Base-by-base conservation (phyloP, 352 stramenopile species). In the Pythium brachiatum region DNA sequence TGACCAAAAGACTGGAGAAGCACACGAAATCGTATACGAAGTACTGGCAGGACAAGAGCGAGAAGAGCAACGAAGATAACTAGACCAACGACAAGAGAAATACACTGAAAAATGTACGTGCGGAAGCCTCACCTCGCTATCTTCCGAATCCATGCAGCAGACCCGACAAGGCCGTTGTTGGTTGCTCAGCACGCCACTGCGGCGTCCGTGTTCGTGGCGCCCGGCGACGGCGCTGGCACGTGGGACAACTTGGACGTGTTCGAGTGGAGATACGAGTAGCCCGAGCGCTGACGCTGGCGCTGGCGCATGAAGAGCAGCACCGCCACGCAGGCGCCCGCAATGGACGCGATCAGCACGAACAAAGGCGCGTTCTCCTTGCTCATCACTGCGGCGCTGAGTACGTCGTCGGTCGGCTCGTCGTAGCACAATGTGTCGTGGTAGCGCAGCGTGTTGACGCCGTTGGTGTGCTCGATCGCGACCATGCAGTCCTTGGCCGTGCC, bases 1-100 rank as follows among this genome's bases (percentile, higher is more conserved):
- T 94, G 7, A 18, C 66, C 0, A 94, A 94, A 69, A 86, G 84
- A 53, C 56, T 80, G 12, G 76, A 83, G 8, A 94, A 92, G 52
- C 79, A 94, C 56, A 66, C 70, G 25, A 88, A 88, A 54, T 77
- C 84, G 23, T 87, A 87, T 53, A 58, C 36, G 6, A 92, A 86
- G 66, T 89, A 79, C 56, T 92, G 80, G 83, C 31, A 78, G 56
- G 34, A 57, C 15, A 74, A 71, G 29, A 61, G 43, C 25, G 18
- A 54, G 11, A 1, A 54, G 9, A 53, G 23, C 46, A 41, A 43
- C 21, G 39, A 36, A 21, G 26, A 25, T 5, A 57, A 56, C 25
- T 50, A 51, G 4, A 38, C 16, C 2, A 27, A 56, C 26, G 5
- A 41, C 20, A 36, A 27, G n/a, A 20, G 39, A 47, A 47, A 47